Base-by-base conservation (phyloP, 1,284 basidiomycete genomes). In the Ceraceosorus guamensis region DNA sequence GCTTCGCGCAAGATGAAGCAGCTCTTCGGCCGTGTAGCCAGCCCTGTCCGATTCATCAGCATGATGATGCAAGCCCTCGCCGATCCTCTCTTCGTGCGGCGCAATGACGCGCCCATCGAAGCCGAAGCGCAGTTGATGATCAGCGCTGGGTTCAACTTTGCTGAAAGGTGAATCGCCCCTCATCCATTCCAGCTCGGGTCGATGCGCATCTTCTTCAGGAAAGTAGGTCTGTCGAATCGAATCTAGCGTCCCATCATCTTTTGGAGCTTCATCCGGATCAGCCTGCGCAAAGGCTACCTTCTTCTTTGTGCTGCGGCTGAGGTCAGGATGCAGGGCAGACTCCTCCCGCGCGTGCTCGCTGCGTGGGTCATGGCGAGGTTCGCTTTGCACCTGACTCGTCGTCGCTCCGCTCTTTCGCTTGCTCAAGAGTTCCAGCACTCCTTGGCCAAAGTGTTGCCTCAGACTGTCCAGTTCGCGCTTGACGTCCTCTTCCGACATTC, bases 11-110 rank as follows among this genome's bases (percentile, higher is more conserved):
- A 93, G 81, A 48, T 89, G 79, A 47, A 92, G 83, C n/a, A 95
- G 81, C 61, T 95, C 91, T 39, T 87, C 84, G 0, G 93, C 78
- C 0, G 89, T 91, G 76, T 95, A 96, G 0, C 91, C 92, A 0
- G 91, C 91, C n/a, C 77, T 64, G 45, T 85, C 85, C 56, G 89
- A 87, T 0, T 88, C 84, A 59, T 76, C 67, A 16, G 79, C 80
- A 56, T 95, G 91, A 74, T 95, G 91, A 76, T 96, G 91, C 24
- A 95, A 79, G 1, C 91, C 91, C 13, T 41, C 37, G 1, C 67
- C 64, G 4, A 68, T 59, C 43, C 63, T 68, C 8, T 67, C 66
- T n/a, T 48, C 41, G 46, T 67, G 60, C 24, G 13, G 46, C 8
- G 51, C 49, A 10, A 69, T 48, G 6, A 67, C 31, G 14, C 55